These are phyloP conservation scores for Parietaria judaica DNA, from an alignment of 306 rosid genomes.

Conservation along the genomic window DNA sequence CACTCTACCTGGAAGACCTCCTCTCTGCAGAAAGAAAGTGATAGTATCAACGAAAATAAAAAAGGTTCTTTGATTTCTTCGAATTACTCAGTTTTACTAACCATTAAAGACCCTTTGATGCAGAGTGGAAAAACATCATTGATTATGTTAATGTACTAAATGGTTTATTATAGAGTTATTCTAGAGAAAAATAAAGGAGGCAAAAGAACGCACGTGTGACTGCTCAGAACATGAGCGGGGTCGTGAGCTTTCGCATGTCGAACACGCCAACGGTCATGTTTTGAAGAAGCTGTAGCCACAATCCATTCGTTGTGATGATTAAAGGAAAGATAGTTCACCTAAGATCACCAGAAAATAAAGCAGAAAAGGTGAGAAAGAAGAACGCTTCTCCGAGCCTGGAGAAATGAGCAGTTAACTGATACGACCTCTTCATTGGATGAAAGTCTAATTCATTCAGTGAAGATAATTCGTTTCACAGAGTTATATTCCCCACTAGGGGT, in stretches of 20 bases:
- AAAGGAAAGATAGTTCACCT: constrained; percentile 90
- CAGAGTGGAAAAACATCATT: too few species aligned
- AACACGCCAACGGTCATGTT: constrained; percentile 69
- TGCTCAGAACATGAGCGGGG: constrained; percentile 63
- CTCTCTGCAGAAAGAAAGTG: constrained; percentile 42
- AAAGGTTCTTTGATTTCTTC: background rate
- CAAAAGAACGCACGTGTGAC: constrained; percentile 58
- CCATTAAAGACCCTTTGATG: too few species aligned
- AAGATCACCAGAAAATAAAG: constrained; percentile 13
- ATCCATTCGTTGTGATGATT: constrained; percentile 76
- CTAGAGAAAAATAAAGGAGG: background rate
- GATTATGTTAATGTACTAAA: too few species aligned
- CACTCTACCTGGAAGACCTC: constrained; percentile 97
- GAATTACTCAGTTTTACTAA: too few species aligned
- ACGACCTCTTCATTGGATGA: background rate
- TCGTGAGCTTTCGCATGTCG: constrained; percentile 63
- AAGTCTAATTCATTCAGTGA: too few species aligned
- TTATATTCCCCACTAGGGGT: too few species aligned
- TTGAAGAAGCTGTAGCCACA: constrained; percentile 94
- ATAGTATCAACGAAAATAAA: background rate
- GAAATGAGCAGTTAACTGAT: background rate
- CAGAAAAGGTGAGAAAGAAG: background rate
- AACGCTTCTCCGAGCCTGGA: background rate
- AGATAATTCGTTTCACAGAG: too few species aligned
- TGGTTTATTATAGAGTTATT: background rate